Percentiles rank a stretch among this genome's conserved stretches.
phyloP scores from a whole-genome alignment of 139 green algal species.

The Micromonas commoda region DNA sequence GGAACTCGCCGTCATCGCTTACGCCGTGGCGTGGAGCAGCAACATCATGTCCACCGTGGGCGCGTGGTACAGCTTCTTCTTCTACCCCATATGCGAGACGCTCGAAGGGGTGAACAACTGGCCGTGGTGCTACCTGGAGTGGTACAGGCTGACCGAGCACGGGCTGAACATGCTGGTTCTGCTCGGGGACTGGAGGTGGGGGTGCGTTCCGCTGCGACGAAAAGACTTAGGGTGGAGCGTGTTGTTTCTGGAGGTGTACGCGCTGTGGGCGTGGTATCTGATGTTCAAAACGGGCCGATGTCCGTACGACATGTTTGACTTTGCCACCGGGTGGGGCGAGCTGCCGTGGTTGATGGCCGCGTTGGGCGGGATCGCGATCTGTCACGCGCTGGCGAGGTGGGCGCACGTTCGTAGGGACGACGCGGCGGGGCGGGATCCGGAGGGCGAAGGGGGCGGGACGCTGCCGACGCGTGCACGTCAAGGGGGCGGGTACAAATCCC shows the following conservation, averaged over 20 bases:
- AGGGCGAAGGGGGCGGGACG: too few species aligned
- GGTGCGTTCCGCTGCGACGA: not conserved
- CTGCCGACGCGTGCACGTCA: too few species aligned
- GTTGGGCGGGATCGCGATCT: not conserved
- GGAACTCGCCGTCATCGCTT: not conserved
- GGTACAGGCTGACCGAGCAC: constrained; percentile 7
- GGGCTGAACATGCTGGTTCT: not conserved
- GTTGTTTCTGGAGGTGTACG: not conserved
- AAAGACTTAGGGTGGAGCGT: not conserved
- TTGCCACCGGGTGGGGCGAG: not conserved
- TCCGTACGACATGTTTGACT: constrained; percentile 14
- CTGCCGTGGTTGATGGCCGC: not conserved
- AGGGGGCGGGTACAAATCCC: too few species aligned
- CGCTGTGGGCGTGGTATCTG: not conserved
- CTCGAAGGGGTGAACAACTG: constrained; percentile 12
- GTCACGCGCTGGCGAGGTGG: too few species aligned
- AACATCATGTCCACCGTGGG: not conserved
- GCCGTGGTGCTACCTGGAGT: constrained; percentile 10
- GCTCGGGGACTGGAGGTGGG: not conserved
- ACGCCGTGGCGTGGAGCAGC: not conserved
- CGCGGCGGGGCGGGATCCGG: too few species aligned
- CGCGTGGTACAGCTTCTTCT: constrained; percentile 1
- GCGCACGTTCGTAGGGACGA: too few species aligned
- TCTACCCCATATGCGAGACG: constrained; percentile 4
- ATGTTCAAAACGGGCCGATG: not conserved